These are phyloP conservation scores for Alliaria petiolata DNA, from an alignment of 345 rosid species.

Conservation along the genomic window DNA sequence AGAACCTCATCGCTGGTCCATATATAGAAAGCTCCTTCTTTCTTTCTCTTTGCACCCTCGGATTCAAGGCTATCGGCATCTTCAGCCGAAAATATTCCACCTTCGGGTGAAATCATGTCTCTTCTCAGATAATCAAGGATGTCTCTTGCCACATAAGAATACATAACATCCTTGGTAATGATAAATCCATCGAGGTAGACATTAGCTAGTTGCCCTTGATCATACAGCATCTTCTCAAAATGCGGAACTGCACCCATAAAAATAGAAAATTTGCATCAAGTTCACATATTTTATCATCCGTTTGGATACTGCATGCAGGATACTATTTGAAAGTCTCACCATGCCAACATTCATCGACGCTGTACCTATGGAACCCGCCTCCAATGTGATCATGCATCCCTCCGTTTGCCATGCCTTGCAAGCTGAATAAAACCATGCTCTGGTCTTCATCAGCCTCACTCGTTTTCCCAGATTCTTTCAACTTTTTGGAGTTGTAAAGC, in stretches of 20 bases:
- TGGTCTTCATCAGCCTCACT: slow-evolving; percentile 43
- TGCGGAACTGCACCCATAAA: slow-evolving; percentile 77
- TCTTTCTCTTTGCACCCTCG: slow-evolving; percentile 56
- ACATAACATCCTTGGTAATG: slow-evolving; percentile 59
- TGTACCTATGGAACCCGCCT: slow-evolving; percentile 96
- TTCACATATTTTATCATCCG: background rate
- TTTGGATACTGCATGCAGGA: background rate
- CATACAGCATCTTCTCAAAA: slow-evolving; percentile 96
- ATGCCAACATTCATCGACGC: slow-evolving; percentile 96
- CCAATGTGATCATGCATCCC: slow-evolving; percentile 96
- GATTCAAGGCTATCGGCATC: slow-evolving; percentile 86
- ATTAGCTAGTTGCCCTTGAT: slow-evolving; percentile 84
- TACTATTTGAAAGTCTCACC: slow-evolving; percentile 46
- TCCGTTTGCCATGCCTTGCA: slow-evolving; percentile 89
- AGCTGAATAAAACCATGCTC: slow-evolving; percentile 68
- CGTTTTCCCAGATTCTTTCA: slow-evolving; percentile 53
- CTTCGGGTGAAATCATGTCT: slow-evolving; percentile 81
- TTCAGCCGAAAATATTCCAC: slow-evolving; percentile 88
- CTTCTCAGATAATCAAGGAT: slow-evolving; percentile 87
- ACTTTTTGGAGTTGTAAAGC: slow-evolving; percentile 67
- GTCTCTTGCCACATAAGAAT: slow-evolving; percentile 59
- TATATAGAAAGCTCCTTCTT: slow-evolving; percentile 85
- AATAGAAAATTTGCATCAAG: background rate
- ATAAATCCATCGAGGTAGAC: slow-evolving; percentile 77
- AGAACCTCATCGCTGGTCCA: slow-evolving; percentile 82